These are phyloP conservation scores for Anthostomella pinea DNA, from an alignment of 2,329 filamentous ascomycete genomes.

Conservation along the genomic window DNA sequence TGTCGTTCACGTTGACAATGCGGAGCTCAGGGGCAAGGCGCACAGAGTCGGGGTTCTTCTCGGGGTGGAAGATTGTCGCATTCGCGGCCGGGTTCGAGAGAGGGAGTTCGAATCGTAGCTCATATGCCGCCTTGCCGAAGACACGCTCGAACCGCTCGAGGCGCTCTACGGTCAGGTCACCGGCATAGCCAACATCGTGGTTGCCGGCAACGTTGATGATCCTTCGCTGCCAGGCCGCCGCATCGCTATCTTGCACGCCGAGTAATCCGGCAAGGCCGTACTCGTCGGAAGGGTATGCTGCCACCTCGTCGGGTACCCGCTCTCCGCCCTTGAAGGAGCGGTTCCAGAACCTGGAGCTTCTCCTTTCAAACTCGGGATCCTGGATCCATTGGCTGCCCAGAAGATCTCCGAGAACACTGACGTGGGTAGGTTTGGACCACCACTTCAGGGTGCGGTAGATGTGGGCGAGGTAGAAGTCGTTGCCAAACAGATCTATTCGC, in stretches of 20 bases:
- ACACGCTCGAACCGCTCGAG: constrained; percentile 76
- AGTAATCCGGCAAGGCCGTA: constrained; percentile 51
- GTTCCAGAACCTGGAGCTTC: constrained; percentile 76
- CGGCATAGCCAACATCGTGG: constrained; percentile 94
- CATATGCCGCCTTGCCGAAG: constrained; percentile 90
- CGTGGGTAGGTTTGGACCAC: constrained; percentile 83
- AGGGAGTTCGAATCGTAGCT: constrained; percentile 69
- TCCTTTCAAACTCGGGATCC: constrained; percentile 75
- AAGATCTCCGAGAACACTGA: constrained; percentile 85
- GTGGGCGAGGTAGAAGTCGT: constrained; percentile 92
- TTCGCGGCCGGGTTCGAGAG: constrained; percentile 37
- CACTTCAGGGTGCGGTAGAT: constrained; percentile 81
- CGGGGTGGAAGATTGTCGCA: constrained; percentile 40
- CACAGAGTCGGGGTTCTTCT: constrained; percentile 43
- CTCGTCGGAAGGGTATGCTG: constrained; percentile 45
- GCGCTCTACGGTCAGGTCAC: constrained; percentile 76
- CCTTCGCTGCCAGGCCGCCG: constrained; percentile 64
- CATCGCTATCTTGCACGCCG: constrained; percentile 44
- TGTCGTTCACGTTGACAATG: constrained; percentile 82
- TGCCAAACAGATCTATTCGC: constrained; percentile 82
- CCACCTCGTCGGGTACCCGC: constrained; percentile 58
- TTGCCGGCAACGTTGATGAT: constrained; percentile 92
- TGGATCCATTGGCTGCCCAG: constrained; percentile 94
- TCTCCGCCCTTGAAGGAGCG: constrained; percentile 69
- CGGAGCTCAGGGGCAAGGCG: constrained; percentile 67